Evolutionary conservation across 306 rosid genomes (phyloP), one percentile per base, ranked within the genome.

Genomic region (Heteromeles arbutifolia): DNA sequence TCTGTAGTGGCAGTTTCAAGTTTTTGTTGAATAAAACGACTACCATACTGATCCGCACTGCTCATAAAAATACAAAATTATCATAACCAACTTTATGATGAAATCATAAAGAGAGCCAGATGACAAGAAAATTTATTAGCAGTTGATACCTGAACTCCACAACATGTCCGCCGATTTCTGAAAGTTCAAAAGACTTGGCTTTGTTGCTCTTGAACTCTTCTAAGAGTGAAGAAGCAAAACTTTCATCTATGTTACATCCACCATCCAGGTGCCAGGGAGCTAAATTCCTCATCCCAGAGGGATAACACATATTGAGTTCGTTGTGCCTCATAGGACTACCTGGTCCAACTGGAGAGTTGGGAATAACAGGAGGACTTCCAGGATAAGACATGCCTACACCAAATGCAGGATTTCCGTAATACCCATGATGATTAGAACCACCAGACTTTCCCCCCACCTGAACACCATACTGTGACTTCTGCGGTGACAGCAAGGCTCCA

Each of bases 11-110:
- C 98, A 19, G 97, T 92, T 80, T 95, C 98, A 67, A 93, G 97
- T 83, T 93, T 93, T 79, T 93, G 98, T 77, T 94, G 98, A 74
- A 94, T 94, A 78, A 91, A 94, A 21, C 91, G 92, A 78, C 98
- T 94, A 65, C 96, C 98, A 73, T 94, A 94, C 73, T 94, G 98
- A 87, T 91, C 97, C 13, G 91, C 92, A 76, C 98, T 93, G 85
- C 73, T 80, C 73, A 86, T n/a, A 26, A 82, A 39, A 63, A 34
- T 59, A 52, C 4, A 53, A 79, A 45, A 37, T 12, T 74, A 71
- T 75, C 19, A 29, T 2, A 73, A 61, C 69, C 52, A 67, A 29
- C 63, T 70, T 24, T n/a, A 39, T n/a, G 45, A 75, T n/a, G 66
- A 73, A 12, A 81, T 14, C 18, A 83, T 56, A 80, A 41, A 19